Conservation (phyloP, 371 early-diverging fungal species). For the Mucor indicus region DNA sequence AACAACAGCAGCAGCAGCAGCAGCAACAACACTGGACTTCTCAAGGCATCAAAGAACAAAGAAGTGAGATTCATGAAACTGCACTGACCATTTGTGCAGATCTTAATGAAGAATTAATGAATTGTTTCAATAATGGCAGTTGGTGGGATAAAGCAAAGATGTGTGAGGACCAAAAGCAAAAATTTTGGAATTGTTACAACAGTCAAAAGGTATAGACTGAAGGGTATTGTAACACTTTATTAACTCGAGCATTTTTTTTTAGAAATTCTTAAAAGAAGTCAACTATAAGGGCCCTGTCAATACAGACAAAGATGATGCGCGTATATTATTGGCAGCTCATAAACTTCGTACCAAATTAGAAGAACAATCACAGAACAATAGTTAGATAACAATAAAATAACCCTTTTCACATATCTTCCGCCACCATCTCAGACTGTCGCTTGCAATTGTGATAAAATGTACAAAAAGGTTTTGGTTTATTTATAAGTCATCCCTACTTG, state of each 20-base stretch:
- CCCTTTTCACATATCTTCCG: too few species aligned
- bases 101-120: slow-evolving; percentile 46
- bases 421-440: too few species aligned
- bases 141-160: slow-evolving; percentile 65
- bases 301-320: slow-evolving; percentile 31
- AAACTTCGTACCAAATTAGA: slow-evolving; percentile 17
- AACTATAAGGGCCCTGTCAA: slow-evolving; percentile 41
- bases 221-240: not conserved
- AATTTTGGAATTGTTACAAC: slow-evolving; percentile 51
- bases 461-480: too few species aligned
- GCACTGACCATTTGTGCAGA: slow-evolving; percentile 57
- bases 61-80: slow-evolving; percentile 48
- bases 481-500: too few species aligned
- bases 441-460: too few species aligned
- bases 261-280: slow-evolving; percentile 39
- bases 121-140: slow-evolving; percentile 55
- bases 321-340: slow-evolving; percentile 17
- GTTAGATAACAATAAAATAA: too few species aligned
- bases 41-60: slow-evolving; percentile 39
- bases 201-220: slow-evolving; percentile 41
- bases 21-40: slow-evolving; percentile 21
- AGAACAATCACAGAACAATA: not conserved
- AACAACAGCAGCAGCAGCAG: slow-evolving; percentile 6
- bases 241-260: not conserved
- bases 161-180: slow-evolving; percentile 59